Conservation (phyloP, 208 protist genomes). For the Trypanosoma avium region DNA sequence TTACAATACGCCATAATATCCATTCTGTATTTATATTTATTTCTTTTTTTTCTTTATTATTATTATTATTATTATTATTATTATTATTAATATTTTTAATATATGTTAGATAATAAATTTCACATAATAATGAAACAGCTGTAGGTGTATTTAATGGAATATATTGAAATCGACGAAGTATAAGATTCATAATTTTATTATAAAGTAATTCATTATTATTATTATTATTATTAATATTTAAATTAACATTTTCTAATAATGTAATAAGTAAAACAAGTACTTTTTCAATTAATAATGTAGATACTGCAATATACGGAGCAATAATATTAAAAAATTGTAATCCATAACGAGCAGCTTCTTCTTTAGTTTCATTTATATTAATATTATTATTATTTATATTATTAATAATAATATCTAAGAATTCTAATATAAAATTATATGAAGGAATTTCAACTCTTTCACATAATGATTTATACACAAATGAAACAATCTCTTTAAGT, state of each 20-base stretch:
- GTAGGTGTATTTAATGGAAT: slow-evolving; percentile 26
- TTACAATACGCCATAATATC: slow-evolving; percentile 25
- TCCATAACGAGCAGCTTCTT: slow-evolving; percentile 1
- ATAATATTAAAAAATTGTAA: slow-evolving; percentile 22
- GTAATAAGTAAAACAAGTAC: slow-evolving; percentile 18
- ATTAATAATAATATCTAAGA: neutral
- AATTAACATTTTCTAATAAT: neutral
- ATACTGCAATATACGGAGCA: slow-evolving; percentile 26
- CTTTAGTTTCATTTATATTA: neutral
- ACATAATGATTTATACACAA: too few species aligned
- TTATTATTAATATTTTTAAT: neutral
- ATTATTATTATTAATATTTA: neutral
- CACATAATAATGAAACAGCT: slow-evolving; percentile 14
- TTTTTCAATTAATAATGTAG: slow-evolving; percentile 26
- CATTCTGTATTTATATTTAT: slow-evolving; percentile 1
- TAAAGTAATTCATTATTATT: neutral
- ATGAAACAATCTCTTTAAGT: too few species aligned
- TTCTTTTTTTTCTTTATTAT: neutral
- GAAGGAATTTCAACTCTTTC: too few species aligned
- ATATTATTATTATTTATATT: neutral
- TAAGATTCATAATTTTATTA: slow-evolving; percentile 9
- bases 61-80: slow-evolving; percentile 2
- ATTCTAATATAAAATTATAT: too few species aligned
- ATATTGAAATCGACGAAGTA: slow-evolving; percentile 31
- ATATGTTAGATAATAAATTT: slow-evolving; percentile 8